phyloP scores from a whole-genome alignment of 2,329 filamentous ascomycete genomes.

The Monosporascus ibericus region DNA sequence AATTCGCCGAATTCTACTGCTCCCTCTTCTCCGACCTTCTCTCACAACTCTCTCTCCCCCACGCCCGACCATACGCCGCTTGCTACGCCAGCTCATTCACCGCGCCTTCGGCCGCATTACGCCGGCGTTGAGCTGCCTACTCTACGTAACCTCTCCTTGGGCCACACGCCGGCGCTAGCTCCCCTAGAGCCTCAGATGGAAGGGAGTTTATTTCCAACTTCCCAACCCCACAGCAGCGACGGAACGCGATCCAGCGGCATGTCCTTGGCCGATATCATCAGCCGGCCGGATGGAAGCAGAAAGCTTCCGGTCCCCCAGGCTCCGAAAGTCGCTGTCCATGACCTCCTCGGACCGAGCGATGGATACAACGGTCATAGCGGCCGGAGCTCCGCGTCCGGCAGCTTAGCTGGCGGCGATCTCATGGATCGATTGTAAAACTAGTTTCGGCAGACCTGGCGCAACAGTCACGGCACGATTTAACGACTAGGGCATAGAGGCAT shows the following conservation, averaged over 20 bases:
- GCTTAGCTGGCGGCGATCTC: slow-evolving; percentile 66
- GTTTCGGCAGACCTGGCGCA: slow-evolving; percentile 2
- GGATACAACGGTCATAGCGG: slow-evolving; percentile 63
- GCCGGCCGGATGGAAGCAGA: slow-evolving; percentile 74
- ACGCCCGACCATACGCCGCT: slow-evolving; percentile 98
- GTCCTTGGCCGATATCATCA: slow-evolving; percentile 88
- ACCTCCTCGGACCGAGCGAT: slow-evolving; percentile 64
- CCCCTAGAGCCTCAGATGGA: slow-evolving; percentile 54
- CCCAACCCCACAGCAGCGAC: slow-evolving; percentile 51
- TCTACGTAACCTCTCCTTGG: slow-evolving; percentile 59
- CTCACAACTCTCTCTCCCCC: slow-evolving; percentile 89
- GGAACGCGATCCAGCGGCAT: slow-evolving; percentile 56
- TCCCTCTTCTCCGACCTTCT: slow-evolving; percentile 92
- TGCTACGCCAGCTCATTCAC: slow-evolving; percentile 90
- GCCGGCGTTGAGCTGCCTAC: slow-evolving; percentile 78
- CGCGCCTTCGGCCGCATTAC: slow-evolving; percentile 71
- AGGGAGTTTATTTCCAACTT: slow-evolving; percentile 33
- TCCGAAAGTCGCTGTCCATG: slow-evolving; percentile 83
- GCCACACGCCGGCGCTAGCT: slow-evolving; percentile 50
- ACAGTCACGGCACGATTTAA: slow-evolving; percentile 23
- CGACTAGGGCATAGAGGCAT: slow-evolving; percentile 23
- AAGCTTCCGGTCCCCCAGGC: slow-evolving; percentile 88
- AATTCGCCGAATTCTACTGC: slow-evolving; percentile 94
- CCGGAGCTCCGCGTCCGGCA: slow-evolving; percentile 71
- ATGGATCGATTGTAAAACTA: slow-evolving; percentile 44